Evolutionary conservation across 306 rosid species (phyloP).

Genomic region (Lathyrus oleraceus): DNA sequence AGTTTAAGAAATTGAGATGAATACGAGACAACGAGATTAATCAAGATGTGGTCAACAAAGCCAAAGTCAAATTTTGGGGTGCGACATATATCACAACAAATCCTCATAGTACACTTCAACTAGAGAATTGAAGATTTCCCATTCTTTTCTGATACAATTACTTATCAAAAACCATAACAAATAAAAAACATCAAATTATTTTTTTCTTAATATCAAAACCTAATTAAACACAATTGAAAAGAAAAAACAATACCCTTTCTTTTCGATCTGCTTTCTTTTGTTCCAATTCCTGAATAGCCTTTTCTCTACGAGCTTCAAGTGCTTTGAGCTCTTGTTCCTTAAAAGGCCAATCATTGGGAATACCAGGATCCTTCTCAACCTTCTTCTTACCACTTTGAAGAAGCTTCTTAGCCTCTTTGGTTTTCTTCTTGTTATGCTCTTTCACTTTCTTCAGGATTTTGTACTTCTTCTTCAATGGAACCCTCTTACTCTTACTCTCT

Average conservation of each 20-base stretch:
- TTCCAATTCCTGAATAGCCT: conserved; percentile 68
- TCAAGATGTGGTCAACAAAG: too few species aligned
- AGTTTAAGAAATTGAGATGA: too few species aligned
- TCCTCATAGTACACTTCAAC: background rate
- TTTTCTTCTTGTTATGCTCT: conserved; percentile 82
- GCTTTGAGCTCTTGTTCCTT: conserved; percentile 95
- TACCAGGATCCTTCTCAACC: conserved; percentile 97
- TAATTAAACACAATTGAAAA: background rate
- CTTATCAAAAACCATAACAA: background rate
- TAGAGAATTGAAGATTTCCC: too few species aligned
- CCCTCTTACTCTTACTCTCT: conserved; percentile 99
- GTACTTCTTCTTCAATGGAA: conserved; percentile 77
- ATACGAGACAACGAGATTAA: too few species aligned
- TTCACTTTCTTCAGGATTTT: conserved; percentile 83
- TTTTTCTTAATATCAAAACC: background rate
- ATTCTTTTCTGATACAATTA: too few species aligned
- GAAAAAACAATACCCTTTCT: conserved; percentile 61
- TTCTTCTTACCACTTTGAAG: conserved; percentile 52
- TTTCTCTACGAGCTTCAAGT: conserved; percentile 80
- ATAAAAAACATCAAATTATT: background rate
- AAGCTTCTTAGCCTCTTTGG: conserved; percentile 92
- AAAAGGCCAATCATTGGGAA: conserved; percentile 98
- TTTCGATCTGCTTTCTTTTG: conserved; percentile 89
- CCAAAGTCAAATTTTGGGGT: too few species aligned
- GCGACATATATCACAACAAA: too few species aligned